Percentiles rank a stretch among this genome's conserved stretches.
Conservation (phyloP, 495 filamentous ascomycete species). For the Aspergillus sclerotioniger region DNA sequence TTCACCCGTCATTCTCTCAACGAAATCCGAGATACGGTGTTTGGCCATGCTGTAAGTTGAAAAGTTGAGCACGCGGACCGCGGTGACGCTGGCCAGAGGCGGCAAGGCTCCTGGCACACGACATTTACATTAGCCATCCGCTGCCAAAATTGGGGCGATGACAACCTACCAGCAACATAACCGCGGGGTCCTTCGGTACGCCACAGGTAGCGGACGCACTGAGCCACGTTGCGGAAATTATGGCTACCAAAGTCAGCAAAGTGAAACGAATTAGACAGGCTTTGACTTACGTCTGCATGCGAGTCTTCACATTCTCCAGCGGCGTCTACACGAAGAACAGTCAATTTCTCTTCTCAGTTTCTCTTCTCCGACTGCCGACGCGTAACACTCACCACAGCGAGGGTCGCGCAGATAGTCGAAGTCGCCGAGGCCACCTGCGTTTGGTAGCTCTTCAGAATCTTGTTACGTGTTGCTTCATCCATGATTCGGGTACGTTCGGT, state of each 20-base stretch:
- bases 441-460: slow-evolving; percentile 44
- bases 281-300: slow-evolving; percentile 48
- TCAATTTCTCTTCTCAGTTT: no score
- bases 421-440: slow-evolving; percentile 46
- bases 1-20: slow-evolving; percentile 55
- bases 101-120: slow-evolving; percentile 64
- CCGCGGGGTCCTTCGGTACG: slow-evolving; percentile 47
- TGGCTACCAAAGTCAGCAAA: slow-evolving; percentile 29
- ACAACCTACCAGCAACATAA: slow-evolving; percentile 43
- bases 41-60: slow-evolving; percentile 87
- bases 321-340: slow-evolving; percentile 34
- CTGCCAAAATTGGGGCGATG: not conserved
- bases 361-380: not conserved
- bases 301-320: slow-evolving; percentile 50
- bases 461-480: slow-evolving; percentile 41
- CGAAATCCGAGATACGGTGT: slow-evolving; percentile 59
- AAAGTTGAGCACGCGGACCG: slow-evolving; percentile 89
- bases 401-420: slow-evolving; percentile 44
- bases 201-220: slow-evolving; percentile 46
- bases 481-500: slow-evolving; percentile 36
- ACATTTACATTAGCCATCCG: slow-evolving; percentile 7
- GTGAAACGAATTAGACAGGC: not conserved
- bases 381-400: slow-evolving; percentile 38
- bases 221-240: slow-evolving; percentile 41
- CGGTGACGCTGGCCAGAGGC: slow-evolving; percentile 81